Percentiles rank a stretch among this genome's conserved stretches.
Evolutionary conservation across 371 early-diverging fungal species (phyloP).

Genomic region (Sporodiniella umbellata): DNA sequence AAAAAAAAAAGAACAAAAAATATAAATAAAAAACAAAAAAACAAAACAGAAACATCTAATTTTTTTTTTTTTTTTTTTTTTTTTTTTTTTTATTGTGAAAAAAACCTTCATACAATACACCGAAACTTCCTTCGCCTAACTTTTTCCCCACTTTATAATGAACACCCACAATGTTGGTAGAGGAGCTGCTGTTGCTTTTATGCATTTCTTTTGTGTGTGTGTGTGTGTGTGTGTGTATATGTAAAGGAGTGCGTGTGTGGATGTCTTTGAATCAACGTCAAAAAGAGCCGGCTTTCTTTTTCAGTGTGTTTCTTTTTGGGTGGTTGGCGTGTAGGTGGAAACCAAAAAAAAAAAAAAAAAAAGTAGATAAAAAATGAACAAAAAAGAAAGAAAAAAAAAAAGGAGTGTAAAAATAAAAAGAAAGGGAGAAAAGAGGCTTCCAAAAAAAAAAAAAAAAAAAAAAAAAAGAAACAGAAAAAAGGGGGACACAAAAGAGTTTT

Average conservation of each 20-base stretch:
- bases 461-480: too few species aligned
- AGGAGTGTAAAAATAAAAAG: neutral
- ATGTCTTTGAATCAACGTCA: too few species aligned
- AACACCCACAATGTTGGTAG: slow-evolving; percentile 78
- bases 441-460: too few species aligned
- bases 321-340: neutral
- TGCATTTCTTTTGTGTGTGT: slow-evolving; percentile 5
- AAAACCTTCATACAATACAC: slow-evolving; percentile 92
- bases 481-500: too few species aligned
- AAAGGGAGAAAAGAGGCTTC: neutral
- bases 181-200: slow-evolving; percentile 9
- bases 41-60: neutral
- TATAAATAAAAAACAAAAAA: neutral
- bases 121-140: slow-evolving; percentile 90
- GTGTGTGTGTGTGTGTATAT: too few species aligned
- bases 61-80: slow-evolving; percentile 6
- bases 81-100: neutral
- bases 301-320: too few species aligned
- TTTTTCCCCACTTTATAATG: slow-evolving; percentile 83
- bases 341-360: neutral
- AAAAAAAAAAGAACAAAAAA: neutral
- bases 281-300: too few species aligned
- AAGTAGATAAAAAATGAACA: neutral
- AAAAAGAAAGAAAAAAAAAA: neutral
- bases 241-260: too few species aligned